These are phyloP conservation scores for Trichoderma virens DNA, from an alignment of 495 filamentous ascomycete species.

Conservation along the genomic window DNA sequence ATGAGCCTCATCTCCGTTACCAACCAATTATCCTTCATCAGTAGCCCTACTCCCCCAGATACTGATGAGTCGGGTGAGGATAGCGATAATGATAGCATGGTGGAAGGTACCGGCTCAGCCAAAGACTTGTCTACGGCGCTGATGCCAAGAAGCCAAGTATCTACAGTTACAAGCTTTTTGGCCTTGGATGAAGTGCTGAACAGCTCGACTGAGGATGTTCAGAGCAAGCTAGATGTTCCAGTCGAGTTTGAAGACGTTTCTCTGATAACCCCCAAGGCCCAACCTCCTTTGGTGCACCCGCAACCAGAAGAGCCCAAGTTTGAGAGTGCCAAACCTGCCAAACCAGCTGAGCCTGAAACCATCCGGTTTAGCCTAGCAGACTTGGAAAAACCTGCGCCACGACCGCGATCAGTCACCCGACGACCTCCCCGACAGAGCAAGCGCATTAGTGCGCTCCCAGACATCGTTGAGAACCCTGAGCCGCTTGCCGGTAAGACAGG, in stretches of 20 bases:
- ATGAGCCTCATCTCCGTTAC: constrained; percentile 3
- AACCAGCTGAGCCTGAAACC: constrained; percentile 9
- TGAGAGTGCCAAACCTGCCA: not conserved
- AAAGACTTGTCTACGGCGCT: not conserved
- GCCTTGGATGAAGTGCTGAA: not conserved
- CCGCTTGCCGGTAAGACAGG: constrained; percentile 44
- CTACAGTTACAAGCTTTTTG: not conserved
- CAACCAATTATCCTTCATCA: constrained; percentile 30
- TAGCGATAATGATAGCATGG: not conserved
- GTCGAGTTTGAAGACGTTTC: not conserved
- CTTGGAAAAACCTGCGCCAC: constrained; percentile 1
- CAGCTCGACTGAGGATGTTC: not conserved
- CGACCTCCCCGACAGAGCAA: constrained; percentile 42
- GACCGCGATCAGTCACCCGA: constrained; percentile 32
- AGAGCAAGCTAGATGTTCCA: not conserved
- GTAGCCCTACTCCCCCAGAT: constrained; percentile 45
- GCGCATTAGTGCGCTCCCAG: constrained; percentile 44
- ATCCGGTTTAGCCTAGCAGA: not conserved
- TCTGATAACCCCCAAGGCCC: not conserved
- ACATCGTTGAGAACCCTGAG: constrained; percentile 48
- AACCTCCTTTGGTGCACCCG: not conserved
- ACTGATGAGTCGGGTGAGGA: constrained; percentile 31
- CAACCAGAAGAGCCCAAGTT: not conserved
- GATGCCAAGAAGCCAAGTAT: not conserved
- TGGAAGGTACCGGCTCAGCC: not conserved